Evolutionary conservation across 371 early-diverging fungal genomes (phyloP).

Genomic region (Mortierella sp.): DNA sequence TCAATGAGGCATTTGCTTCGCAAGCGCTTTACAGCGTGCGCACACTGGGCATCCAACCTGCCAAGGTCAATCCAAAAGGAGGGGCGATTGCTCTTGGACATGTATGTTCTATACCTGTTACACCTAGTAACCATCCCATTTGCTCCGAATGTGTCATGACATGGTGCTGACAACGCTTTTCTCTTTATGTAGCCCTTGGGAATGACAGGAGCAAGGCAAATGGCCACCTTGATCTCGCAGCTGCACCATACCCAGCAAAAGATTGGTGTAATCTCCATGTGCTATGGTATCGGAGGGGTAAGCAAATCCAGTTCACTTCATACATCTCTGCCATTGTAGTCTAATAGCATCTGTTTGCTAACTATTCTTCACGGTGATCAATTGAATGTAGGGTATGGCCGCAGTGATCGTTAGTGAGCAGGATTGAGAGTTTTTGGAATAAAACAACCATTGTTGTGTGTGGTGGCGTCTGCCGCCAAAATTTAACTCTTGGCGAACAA

Average conservation of each 20-base stretch:
- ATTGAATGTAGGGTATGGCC: conserved; percentile 81
- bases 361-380: too few species aligned
- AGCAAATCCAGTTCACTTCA: too few species aligned
- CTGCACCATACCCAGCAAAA: conserved; percentile 87
- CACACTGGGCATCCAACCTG: conserved; percentile 84
- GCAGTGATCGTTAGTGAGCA: conserved; percentile 92
- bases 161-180: neutral
- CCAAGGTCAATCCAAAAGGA: conserved; percentile 98
- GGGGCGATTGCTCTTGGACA: conserved; percentile 99
- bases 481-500: too few species aligned
- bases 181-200: conserved; percentile 69
- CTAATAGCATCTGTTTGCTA: too few species aligned
- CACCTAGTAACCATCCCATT: neutral
- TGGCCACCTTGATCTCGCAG: conserved; percentile 94
- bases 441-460: too few species aligned
- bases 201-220: conserved; percentile 95
- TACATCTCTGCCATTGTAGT: too few species aligned
- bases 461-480: too few species aligned
- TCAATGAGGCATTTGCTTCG: conserved; percentile 99
- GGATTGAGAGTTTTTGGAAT: conserved; percentile 5
- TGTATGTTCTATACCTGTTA: conserved; percentile 18
- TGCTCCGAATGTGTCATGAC: too few species aligned
- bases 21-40: conserved; percentile 94
- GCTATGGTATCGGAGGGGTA: conserved; percentile 94
- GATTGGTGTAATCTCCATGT: conserved; percentile 92